phyloP scores from a whole-genome alignment of 192 early-diverging fungal species.

The Coemansia sp. region DNA sequence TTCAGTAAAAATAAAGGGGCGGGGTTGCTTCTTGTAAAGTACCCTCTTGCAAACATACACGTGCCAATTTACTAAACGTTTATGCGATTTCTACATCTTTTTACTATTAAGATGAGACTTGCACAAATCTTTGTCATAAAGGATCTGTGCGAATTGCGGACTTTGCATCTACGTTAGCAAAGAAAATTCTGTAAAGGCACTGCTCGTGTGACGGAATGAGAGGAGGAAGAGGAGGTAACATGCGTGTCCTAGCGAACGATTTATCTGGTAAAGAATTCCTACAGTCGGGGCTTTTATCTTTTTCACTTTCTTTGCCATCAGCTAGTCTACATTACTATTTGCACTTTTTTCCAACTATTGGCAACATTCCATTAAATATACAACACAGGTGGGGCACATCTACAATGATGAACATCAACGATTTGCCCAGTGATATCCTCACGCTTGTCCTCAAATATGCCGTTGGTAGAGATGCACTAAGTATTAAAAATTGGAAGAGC shows the following conservation, averaged over 20 bases:
- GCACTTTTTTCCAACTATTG: neutral
- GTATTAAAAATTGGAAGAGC: neutral
- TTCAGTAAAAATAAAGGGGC: too few species aligned
- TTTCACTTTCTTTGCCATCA: neutral
- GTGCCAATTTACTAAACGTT: too few species aligned
- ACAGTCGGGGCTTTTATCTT: neutral
- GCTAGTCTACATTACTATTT: neutral
- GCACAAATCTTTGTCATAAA: too few species aligned
- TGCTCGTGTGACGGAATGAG: too few species aligned
- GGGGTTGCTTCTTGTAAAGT: too few species aligned
- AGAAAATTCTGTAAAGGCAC: neutral
- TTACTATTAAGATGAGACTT: too few species aligned
- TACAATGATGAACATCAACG: neutral
- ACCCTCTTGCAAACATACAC: too few species aligned
- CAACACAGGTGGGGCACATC: neutral
- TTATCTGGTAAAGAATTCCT: neutral
- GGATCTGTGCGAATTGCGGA: too few species aligned
- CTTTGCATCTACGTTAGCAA: neutral
- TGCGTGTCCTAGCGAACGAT: too few species aligned
- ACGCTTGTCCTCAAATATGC: neutral
- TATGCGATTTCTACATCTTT: too few species aligned
- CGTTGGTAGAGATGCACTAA: neutral
- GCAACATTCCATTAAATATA: neutral
- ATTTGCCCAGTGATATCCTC: neutral
- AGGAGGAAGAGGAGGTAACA: too few species aligned